phyloP scores from a whole-genome alignment of 208 protist species.

The Wallacemonas rigidus region DNA sequence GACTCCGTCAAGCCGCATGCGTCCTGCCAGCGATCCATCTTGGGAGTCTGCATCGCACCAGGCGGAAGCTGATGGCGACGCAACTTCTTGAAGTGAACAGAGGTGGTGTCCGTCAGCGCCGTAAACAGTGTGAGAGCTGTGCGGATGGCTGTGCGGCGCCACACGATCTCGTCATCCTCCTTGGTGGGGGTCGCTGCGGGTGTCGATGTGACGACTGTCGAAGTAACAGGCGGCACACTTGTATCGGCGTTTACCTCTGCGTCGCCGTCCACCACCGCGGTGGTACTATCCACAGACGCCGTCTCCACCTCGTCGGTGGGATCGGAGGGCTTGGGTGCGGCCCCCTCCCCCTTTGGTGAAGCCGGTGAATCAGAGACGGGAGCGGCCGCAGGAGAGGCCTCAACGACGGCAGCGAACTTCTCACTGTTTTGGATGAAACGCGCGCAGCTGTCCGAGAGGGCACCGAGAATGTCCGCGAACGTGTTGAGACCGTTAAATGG shows the following conservation, averaged over 20 bases:
- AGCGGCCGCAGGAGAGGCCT: not conserved
- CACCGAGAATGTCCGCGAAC: slow-evolving; percentile 15
- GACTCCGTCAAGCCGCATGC: slow-evolving; percentile 44
- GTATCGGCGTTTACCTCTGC: not conserved
- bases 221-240: not conserved
- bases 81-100: slow-evolving; percentile 61
- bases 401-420: not conserved
- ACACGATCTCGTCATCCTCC: not conserved
- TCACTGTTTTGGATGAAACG: slow-evolving; percentile 6
- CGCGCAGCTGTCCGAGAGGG: slow-evolving; percentile 14
- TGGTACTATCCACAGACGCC: slow-evolving; percentile 17
- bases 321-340: not conserved
- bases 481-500: slow-evolving; percentile 15
- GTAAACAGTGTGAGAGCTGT: slow-evolving; percentile 41
- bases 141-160: slow-evolving; percentile 8
- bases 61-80: slow-evolving; percentile 32
- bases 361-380: not conserved
- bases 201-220: not conserved
- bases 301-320: not conserved
- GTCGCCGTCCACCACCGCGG: slow-evolving; percentile 18
- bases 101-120: slow-evolving; percentile 59
- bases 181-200: not conserved
- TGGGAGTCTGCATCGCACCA: slow-evolving; percentile 9
- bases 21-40: slow-evolving; percentile 14
- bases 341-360: not conserved